Base-by-base conservation (phyloP, 148 eudicot species). In the Camellia lanceoleosa region DNA sequence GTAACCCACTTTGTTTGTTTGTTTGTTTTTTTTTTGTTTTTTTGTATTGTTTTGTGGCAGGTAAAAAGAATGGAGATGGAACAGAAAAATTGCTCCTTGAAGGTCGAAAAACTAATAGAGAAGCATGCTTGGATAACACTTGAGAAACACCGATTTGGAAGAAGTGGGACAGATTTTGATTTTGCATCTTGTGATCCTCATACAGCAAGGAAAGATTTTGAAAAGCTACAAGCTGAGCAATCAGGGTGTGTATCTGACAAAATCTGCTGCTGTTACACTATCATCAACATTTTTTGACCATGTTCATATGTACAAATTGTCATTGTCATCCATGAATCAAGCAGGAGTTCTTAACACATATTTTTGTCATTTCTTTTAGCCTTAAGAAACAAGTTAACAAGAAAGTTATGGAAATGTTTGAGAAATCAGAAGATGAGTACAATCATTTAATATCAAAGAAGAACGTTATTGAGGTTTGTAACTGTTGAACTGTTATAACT, bases 371-470 rank as follows among this genome's bases (percentile, higher is more conserved):
- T 71, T 77, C 13, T 68, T 84, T 62, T 64, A 92, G 99, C 84
- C 91, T 96, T 78, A 98, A 96, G 89, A 96, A 96, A 84, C 81
- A 97, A 87, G 98, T 96, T 59, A 96, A 96, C 89, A 96, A 96
- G 85, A 93, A 92, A 86, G 99, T 92, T 56, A 93, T 92, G 86
- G 89, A 97, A 52, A 93, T 96, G 99, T 94, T 96, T 85, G 98
- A 96, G 89, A 96, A 92, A 86, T 94, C 98, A 52, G 99, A 96
- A 86, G 98, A 96, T 78, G 98, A 96, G 87, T 96, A 91, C 85
- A 93, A 91, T 78, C 93, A 88, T 82, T 84, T 96, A 86, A 87
- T 96, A 77, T 91, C 99, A 43, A 96, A 89, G 86, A 96, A 96
- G 87, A 93, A 89, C 80, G 92, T 92, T 30, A 93, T 96, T 80